phyloP scores from a whole-genome alignment of 768 basidiomycete genomes.

The Gloeophyllum trabeum region DNA sequence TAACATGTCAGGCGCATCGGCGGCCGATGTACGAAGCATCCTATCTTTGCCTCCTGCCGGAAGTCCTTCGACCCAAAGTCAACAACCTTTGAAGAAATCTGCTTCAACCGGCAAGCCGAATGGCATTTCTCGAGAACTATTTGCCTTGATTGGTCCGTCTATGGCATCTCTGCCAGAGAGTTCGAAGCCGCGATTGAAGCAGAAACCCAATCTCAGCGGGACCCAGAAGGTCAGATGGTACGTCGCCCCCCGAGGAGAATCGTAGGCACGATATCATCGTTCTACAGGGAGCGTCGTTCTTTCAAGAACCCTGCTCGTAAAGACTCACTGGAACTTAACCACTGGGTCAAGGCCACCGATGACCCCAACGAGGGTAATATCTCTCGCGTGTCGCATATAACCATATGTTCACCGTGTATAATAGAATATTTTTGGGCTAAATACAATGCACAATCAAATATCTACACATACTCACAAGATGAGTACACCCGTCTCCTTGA shows the following conservation, averaged over 20 bases:
- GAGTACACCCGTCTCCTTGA: conserved; percentile 78
- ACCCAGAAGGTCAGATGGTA: conserved; percentile 66
- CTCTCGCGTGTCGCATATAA: background rate
- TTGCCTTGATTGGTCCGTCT: conserved; percentile 89
- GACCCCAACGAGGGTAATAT: conserved; percentile 44
- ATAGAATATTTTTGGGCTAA: conserved; percentile 74
- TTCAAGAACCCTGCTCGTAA: conserved; percentile 67
- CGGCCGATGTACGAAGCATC: conserved; percentile 77
- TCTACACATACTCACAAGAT: conserved; percentile 69
- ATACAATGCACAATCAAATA: conserved; percentile 61
- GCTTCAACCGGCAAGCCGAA: conserved; percentile 48
- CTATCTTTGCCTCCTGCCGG: conserved; percentile 41
- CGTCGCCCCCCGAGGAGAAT: conserved; percentile 5
- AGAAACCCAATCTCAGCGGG: conserved; percentile 68
- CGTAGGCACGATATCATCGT: too few relatives aligned
- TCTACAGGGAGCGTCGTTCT: conserved; percentile 63
- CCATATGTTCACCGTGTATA: background rate
- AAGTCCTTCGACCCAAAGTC: background rate
- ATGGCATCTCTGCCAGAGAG: conserved; percentile 77
- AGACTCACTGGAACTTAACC: conserved; percentile 59
- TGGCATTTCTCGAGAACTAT: conserved; percentile 88
- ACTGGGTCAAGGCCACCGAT: conserved; percentile 68
- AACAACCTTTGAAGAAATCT: background rate
- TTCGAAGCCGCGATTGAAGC: conserved; percentile 76
- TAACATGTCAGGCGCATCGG: conserved; percentile 49